These are phyloP conservation scores for Begonia fuchsioides DNA, from an alignment of 306 rosid species.

Conservation along the genomic window DNA sequence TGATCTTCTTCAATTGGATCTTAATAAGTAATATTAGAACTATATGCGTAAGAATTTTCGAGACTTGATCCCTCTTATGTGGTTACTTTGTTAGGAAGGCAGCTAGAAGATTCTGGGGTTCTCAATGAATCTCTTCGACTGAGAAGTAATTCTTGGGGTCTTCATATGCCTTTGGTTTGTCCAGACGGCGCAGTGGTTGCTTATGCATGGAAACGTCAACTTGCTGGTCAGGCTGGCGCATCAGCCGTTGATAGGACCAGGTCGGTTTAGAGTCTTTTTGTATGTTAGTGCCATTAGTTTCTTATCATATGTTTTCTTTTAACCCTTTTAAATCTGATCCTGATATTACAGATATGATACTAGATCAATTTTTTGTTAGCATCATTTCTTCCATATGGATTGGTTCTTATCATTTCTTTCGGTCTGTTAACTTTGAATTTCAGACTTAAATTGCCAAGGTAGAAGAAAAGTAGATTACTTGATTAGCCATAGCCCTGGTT, in stretches of 20 bases:
- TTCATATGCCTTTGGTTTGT: conserved; percentile 91
- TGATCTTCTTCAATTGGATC: not conserved
- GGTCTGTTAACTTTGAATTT: no score
- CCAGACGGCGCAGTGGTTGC: conserved; percentile 94
- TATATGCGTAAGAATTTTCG: no score
- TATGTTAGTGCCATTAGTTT: not conserved
- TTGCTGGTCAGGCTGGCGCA: conserved; percentile 93
- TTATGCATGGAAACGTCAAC: conserved; percentile 88
- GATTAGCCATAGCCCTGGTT: not conserved
- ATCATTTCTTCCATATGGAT: no score
- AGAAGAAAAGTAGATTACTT: no score
- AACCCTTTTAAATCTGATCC: no score
- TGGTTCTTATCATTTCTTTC: no score
- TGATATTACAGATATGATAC: no score
- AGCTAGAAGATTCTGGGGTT: conserved; percentile 78
- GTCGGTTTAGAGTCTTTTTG: conserved; percentile 18
- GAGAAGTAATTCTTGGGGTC: conserved; percentile 80
- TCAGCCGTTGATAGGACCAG: conserved; percentile 82
- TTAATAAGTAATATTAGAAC: no score
- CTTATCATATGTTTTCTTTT: not conserved
- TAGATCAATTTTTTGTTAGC: no score
- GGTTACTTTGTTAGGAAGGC: conserved; percentile 43
- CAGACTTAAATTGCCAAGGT: no score
- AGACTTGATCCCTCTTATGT: not conserved
- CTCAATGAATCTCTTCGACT: conserved; percentile 59